phyloP scores from a whole-genome alignment of 2,329 filamentous ascomycete species.

The Cladosporium sp. region DNA sequence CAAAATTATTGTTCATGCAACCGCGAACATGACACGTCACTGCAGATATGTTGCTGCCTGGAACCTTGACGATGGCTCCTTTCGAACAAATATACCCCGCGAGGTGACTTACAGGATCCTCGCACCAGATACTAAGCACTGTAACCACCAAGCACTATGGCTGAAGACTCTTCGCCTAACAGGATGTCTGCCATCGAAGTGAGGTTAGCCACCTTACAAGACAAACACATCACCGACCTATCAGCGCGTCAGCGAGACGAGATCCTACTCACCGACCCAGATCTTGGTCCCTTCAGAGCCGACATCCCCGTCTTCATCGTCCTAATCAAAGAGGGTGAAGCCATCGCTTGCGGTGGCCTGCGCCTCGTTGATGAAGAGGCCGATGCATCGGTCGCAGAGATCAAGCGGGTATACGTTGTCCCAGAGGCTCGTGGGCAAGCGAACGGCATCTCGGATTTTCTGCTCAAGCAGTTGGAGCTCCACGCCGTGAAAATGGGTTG shows the following conservation, averaged over 20 bases:
- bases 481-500: neutral
- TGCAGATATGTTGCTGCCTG: neutral
- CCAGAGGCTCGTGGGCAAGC: neutral
- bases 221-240: neutral
- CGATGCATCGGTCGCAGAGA: neutral
- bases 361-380: neutral
- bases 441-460: neutral
- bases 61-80: neutral
- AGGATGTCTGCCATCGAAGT: neutral
- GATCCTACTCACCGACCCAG: neutral
- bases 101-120: neutral
- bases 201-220: neutral
- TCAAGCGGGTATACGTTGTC: slow-evolving; percentile 1
- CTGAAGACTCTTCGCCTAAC: neutral
- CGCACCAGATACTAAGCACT: neutral
- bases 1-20: neutral
- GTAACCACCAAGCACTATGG: neutral
- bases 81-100: neutral
- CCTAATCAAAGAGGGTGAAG: neutral
- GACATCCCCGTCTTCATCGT: neutral
- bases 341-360: slow-evolving; percentile 1
- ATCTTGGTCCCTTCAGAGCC: neutral
- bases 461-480: neutral
- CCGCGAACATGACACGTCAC: neutral
- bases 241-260: neutral